Evolutionary conservation across 2,329 filamentous ascomycete genomes (phyloP).

Genomic region (Rhinocladiella mackenziei): DNA sequence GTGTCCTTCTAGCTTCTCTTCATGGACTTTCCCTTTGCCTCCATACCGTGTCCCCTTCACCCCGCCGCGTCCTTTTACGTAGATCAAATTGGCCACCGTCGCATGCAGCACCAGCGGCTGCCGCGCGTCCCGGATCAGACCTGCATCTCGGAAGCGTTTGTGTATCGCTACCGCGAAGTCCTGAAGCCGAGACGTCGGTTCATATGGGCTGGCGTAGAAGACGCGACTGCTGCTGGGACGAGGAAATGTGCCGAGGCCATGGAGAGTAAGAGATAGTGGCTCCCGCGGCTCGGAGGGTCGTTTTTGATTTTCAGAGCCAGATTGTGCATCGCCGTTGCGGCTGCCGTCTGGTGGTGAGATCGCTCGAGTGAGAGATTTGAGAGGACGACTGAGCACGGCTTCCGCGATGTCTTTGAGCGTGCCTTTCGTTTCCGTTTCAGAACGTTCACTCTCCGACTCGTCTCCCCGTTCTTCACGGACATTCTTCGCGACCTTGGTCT

Average conservation of each 20-base stretch:
- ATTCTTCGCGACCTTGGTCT: neutral
- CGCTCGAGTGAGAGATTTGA: too few relatives aligned
- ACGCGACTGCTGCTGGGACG: conserved; percentile 18
- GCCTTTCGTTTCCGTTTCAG: too few relatives aligned
- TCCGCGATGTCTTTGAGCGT: too few relatives aligned
- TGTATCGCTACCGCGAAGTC: conserved; percentile 41
- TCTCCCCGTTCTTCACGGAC: too few relatives aligned
- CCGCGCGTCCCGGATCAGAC: conserved; percentile 43
- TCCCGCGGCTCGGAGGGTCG: too few relatives aligned
- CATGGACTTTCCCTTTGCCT: conserved; percentile 8
- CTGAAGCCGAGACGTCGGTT: conserved; percentile 39
- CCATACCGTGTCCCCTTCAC: conserved; percentile 19
- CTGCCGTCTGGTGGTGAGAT: too few relatives aligned
- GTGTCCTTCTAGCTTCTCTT: conserved; percentile 22
- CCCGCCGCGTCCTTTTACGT: conserved; percentile 42
- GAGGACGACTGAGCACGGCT: too few relatives aligned
- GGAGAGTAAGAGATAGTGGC: too few relatives aligned
- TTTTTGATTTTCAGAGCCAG: neutral
- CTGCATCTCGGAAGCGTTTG: conserved; percentile 42
- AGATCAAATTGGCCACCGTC: conserved; percentile 81
- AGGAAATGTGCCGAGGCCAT: conserved; percentile 25
- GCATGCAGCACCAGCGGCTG: conserved; percentile 75
- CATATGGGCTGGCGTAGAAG: conserved; percentile 33
- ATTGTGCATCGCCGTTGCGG: neutral
- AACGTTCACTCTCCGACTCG: too few relatives aligned